Evolutionary conservation across 148 eudicot genomes (phyloP).

Genomic region (Gaultheria prostrata): DNA sequence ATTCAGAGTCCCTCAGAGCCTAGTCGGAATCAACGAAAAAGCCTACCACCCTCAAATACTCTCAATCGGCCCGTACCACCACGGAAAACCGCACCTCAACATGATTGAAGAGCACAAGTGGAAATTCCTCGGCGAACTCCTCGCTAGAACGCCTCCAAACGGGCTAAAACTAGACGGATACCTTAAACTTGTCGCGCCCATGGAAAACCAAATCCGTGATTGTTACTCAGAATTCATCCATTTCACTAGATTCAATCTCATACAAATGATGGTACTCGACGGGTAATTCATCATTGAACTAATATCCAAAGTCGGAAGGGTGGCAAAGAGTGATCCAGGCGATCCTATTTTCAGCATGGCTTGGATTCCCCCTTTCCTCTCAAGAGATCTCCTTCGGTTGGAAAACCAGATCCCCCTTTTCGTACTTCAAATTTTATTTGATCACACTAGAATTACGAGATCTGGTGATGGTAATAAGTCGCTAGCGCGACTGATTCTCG

Average conservation of each 20-base stretch:
- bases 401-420: slow-evolving; percentile 1
- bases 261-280: slow-evolving; percentile 5
- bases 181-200: neutral
- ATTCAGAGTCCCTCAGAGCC: slow-evolving; percentile 5
- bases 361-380: neutral
- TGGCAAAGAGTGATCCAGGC: neutral
- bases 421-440: neutral
- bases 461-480: neutral
- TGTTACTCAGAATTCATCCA: neutral
- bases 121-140: neutral
- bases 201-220: neutral
- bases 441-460: neutral
- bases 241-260: neutral
- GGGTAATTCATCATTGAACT: neutral
- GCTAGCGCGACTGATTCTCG: neutral
- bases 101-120: slow-evolving; percentile 7
- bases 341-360: neutral
- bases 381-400: neutral
- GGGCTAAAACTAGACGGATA: neutral
- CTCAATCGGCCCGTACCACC: slow-evolving; percentile 4
- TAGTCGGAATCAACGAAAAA: neutral
- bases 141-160: neutral
- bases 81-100: neutral
- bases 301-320: neutral
- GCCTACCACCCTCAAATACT: neutral